Percentiles rank a stretch among this genome's conserved stretches.
Conservation (phyloP, 352 stramenopile genomes). For the Globisporangium viniferum region DNA sequence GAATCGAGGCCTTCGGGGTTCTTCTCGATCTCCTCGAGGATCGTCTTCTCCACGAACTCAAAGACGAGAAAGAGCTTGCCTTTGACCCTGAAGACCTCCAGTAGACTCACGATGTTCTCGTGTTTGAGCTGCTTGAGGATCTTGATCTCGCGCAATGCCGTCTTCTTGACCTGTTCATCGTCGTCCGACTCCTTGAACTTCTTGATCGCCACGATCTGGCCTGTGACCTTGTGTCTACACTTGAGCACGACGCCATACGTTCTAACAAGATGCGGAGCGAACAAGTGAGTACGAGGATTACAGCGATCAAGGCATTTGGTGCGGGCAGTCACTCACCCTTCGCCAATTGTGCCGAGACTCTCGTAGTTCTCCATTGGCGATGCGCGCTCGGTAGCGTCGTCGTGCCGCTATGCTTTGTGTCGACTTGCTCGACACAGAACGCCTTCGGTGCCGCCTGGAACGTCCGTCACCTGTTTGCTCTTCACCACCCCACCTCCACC, state of each 20-base stretch:
- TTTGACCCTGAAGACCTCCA: conserved; percentile 86
- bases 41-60: conserved; percentile 87
- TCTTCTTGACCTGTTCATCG: conserved; percentile 90
- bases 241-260: conserved; percentile 88
- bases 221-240: conserved; percentile 75
- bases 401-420: neutral
- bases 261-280: conserved; percentile 21
- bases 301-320: neutral
- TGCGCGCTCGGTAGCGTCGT: neutral
- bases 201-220: conserved; percentile 89
- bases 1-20: conserved; percentile 77
- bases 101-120: conserved; percentile 85
- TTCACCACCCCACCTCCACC: no score
- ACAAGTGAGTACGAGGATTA: neutral
- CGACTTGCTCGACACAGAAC: neutral
- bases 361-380: conserved; percentile 86
- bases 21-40: conserved; percentile 89
- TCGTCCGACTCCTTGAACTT: conserved; percentile 91
- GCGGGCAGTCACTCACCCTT: conserved; percentile 48
- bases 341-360: conserved; percentile 81
- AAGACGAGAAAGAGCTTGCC: conserved; percentile 86
- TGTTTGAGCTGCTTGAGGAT: conserved; percentile 86
- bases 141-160: conserved; percentile 78
- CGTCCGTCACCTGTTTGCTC: conserved; percentile 3
- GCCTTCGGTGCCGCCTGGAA: no score